These are phyloP conservation scores for Prunella vulgaris DNA, from an alignment of 257 asterid species.

Conservation along the genomic window DNA sequence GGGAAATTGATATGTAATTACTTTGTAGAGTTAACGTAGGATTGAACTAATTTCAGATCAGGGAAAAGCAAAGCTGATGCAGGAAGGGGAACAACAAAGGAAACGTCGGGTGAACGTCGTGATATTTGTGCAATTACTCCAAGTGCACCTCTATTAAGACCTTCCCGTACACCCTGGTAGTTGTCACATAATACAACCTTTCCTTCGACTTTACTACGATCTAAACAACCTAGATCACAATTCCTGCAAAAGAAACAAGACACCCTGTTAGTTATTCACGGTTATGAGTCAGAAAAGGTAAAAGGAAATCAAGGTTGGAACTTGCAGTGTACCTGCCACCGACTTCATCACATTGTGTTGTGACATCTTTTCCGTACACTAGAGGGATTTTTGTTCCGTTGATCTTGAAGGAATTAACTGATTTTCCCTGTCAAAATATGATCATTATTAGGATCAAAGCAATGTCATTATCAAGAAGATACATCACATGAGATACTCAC, in stretches of 20 bases:
- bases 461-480: too few species aligned
- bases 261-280: background rate
- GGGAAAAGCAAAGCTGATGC: constrained; percentile 3
- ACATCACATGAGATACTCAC: too few species aligned
- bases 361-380: constrained; percentile 25
- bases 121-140: constrained; percentile 18
- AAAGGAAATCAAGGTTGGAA: background rate
- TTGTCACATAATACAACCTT: constrained; percentile 32
- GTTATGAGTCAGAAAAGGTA: too few species aligned
- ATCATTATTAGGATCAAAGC: background rate
- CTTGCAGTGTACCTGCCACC: constrained; percentile 17
- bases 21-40: constrained; percentile 19
- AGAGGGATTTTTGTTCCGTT: constrained; percentile 26
- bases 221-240: constrained; percentile 22
- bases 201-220: constrained; percentile 24
- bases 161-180: background rate
- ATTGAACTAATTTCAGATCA: constrained; percentile 4
- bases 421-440: constrained; percentile 26
- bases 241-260: constrained; percentile 16
- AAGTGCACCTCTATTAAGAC: constrained; percentile 13
- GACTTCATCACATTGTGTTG: constrained; percentile 1
- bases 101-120: background rate
- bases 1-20: background rate
- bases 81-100: constrained; percentile 26
- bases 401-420: constrained; percentile 29